Evolutionary conservation across 2,329 filamentous ascomycete species (phyloP).

Genomic region (Fusarium tuaranense): DNA sequence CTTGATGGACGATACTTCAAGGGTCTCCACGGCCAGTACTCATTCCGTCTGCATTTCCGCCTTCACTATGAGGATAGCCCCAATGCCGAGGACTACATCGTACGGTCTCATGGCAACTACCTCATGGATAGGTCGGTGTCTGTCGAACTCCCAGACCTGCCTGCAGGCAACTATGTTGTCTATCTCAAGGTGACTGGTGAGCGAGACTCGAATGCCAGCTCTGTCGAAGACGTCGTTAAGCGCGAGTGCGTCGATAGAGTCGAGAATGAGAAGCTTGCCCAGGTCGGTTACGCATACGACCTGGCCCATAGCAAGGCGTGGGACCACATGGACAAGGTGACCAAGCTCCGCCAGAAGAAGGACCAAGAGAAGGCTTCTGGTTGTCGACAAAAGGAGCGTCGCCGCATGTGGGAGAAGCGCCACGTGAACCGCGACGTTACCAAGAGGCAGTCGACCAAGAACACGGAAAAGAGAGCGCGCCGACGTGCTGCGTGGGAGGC

Average conservation of each 20-base stretch:
- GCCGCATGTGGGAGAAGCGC: conserved; percentile 62
- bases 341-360: conserved; percentile 61
- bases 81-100: conserved; percentile 68
- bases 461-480: conserved; percentile 50
- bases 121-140: conserved; percentile 69
- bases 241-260: conserved; percentile 58
- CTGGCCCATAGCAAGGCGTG: conserved; percentile 70
- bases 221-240: conserved; percentile 69
- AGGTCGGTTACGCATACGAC: conserved; percentile 70
- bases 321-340: conserved; percentile 62
- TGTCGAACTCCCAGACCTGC: conserved; percentile 66
- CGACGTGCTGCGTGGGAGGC: conserved; percentile 45
- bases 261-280: conserved; percentile 69
- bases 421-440: conserved; percentile 57
- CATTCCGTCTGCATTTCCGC: conserved; percentile 62
- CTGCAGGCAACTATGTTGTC: conserved; percentile 67
- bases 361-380: conserved; percentile 62
- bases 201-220: conserved; percentile 55
- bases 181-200: conserved; percentile 67
- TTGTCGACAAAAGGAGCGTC: conserved; percentile 58
- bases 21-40: conserved; percentile 70
- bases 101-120: conserved; percentile 69
- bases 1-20: conserved; percentile 72
- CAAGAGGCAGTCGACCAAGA: conserved; percentile 56
- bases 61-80: conserved; percentile 61